phyloP scores from a whole-genome alignment of 1,284 basidiomycete genomes.

The Ustilago curta region DNA sequence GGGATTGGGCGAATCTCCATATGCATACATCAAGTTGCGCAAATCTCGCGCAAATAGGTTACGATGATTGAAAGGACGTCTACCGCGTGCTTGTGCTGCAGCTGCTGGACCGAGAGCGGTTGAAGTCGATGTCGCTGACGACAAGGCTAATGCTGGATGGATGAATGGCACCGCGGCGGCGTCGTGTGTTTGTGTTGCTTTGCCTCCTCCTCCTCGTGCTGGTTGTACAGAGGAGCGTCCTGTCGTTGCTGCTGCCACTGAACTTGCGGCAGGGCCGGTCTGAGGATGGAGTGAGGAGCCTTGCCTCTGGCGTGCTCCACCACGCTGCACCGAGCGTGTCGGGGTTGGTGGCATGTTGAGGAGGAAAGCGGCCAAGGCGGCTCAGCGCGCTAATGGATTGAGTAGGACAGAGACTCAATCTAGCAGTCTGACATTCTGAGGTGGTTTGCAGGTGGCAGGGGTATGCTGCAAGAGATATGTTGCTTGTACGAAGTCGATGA shows the following conservation, averaged over 20 bases:
- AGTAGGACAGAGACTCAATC: background rate
- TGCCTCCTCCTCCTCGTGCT: conserved; percentile 23
- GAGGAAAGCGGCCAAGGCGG: conserved; percentile 5
- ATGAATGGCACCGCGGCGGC: conserved; percentile 35
- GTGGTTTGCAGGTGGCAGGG: too few relatives aligned
- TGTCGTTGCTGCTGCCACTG: conserved; percentile 9
- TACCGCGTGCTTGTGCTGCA: conserved; percentile 31
- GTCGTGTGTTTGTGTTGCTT: conserved; percentile 19
- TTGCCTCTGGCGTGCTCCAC: conserved; percentile 38
- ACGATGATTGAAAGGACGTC: conserved; percentile 59
- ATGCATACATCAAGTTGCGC: conserved; percentile 91
- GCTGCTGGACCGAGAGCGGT: conserved; percentile 21
- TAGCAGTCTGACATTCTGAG: conserved; percentile 6
- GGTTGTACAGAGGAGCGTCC: conserved; percentile 14
- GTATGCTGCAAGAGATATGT: too few relatives aligned
- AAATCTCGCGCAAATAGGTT: conserved; percentile 70
- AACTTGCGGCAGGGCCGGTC: conserved; percentile 6
- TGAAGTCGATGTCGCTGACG: conserved; percentile 21
- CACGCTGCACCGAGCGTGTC: conserved; percentile 30
- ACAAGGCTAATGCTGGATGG: conserved; percentile 44
- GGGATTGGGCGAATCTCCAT: conserved; percentile 88
- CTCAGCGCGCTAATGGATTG: background rate
- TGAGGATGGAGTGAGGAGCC: conserved; percentile 42
- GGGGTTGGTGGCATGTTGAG: conserved; percentile 37
- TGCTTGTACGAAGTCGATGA: background rate